phyloP scores from a whole-genome alignment of 768 basidiomycete genomes.

The Termitomyces sp. region DNA sequence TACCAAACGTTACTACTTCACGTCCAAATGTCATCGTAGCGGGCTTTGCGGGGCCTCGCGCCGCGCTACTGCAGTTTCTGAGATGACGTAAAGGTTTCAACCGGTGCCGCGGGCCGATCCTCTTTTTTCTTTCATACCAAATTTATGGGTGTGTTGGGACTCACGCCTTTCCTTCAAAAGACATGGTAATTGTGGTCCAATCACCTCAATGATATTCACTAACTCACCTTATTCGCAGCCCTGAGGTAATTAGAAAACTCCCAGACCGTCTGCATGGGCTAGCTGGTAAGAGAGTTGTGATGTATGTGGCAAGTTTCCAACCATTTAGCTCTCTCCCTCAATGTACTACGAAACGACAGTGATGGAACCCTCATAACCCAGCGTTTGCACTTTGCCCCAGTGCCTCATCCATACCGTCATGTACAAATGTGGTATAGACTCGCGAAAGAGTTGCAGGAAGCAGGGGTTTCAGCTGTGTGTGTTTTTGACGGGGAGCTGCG shows the following conservation, averaged over 20 bases:
- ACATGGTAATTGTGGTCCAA: slow-evolving; percentile 38
- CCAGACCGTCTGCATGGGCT: slow-evolving; percentile 62
- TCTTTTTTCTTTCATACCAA: background rate
- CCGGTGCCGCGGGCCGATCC: background rate
- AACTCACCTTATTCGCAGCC: slow-evolving; percentile 34
- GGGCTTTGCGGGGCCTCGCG: too few species aligned
- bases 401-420: slow-evolving; percentile 64
- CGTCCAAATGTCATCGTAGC: too few species aligned
- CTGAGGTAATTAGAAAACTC: slow-evolving; percentile 58
- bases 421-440: slow-evolving; percentile 78
- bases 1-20: too few species aligned
- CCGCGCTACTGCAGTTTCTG: too few species aligned
- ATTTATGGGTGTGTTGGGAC: slow-evolving; percentile 68
- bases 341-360: slow-evolving; percentile 32
- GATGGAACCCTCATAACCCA: slow-evolving; percentile 87
- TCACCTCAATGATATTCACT: background rate
- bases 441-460: slow-evolving; percentile 55
- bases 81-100: background rate
- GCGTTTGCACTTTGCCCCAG: slow-evolving; percentile 69
- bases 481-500: slow-evolving; percentile 78
- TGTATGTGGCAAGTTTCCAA: slow-evolving; percentile 42
- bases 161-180: slow-evolving; percentile 67
- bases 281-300: slow-evolving; percentile 65
- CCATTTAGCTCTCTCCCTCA: background rate
- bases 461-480: slow-evolving; percentile 60